phyloP scores from a whole-genome alignment of 768 basidiomycete species.

The Sistotremastrum niveocremeum region DNA sequence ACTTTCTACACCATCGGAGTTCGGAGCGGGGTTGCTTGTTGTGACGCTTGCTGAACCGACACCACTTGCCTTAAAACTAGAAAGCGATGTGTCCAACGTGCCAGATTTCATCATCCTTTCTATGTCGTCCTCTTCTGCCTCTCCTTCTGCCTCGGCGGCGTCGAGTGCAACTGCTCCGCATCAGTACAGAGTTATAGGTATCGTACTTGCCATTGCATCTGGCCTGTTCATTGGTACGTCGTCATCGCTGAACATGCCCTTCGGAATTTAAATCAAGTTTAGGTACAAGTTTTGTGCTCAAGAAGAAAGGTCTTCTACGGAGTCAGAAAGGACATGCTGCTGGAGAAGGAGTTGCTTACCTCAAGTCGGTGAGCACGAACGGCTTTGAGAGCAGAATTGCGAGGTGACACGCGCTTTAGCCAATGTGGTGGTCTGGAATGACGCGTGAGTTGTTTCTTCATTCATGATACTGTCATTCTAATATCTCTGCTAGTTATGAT shows the following conservation, averaged over 20 bases:
- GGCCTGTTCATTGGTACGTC: slow-evolving; percentile 32
- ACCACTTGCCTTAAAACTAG: no score
- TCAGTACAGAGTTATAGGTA: slow-evolving; percentile 10
- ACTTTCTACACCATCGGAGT: no score
- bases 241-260: no score
- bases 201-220: slow-evolving; percentile 22
- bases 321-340: slow-evolving; percentile 18
- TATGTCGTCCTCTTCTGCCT: no score
- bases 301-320: slow-evolving; percentile 36
- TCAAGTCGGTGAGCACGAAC: slow-evolving; percentile 16
- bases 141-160: no score
- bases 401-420: slow-evolving; percentile 8
- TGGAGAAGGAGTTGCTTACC: slow-evolving; percentile 20
- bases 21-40: no score
- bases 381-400: background rate
- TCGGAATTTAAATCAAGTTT: background rate
- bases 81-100: no score
- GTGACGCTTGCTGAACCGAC: no score
- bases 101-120: no score
- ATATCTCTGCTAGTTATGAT: no score
- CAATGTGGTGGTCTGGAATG: slow-evolving; percentile 43
- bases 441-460: slow-evolving; percentile 13
- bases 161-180: no score
- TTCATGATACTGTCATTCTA: background rate
- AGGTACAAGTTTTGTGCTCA: slow-evolving; percentile 34